Conservation (phyloP, 75 land plant species). For the Isoetes taiwanensis region DNA sequence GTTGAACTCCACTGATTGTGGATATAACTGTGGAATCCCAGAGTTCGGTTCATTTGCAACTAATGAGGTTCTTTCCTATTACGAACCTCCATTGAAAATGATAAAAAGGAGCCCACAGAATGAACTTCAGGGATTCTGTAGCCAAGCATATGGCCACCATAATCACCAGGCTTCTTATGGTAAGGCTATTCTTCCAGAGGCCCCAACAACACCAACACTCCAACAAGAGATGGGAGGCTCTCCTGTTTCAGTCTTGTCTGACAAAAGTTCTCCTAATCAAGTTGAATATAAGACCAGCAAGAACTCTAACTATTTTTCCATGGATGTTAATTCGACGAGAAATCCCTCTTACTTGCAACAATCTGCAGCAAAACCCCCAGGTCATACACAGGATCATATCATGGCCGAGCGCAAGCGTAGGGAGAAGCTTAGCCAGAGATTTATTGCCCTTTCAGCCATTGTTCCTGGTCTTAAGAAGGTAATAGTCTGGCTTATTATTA, state of each 20-base stretch:
- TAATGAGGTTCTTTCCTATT: conserved; percentile 2
- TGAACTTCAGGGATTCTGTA: not conserved
- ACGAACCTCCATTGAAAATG: conserved; percentile 15
- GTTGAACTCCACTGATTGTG: too few relatives aligned
- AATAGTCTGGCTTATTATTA: not conserved
- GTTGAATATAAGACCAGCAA: conserved; percentile 13
- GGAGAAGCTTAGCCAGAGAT: conserved; percentile 85
- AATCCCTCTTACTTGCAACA: not conserved
- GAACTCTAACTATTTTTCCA: not conserved
- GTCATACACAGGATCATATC: conserved; percentile 31
- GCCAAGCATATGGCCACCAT: not conserved
- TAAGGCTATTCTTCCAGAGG: not conserved
- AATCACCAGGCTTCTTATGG: not conserved
- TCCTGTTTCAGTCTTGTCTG: conserved; percentile 11
- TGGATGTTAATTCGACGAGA: not conserved
- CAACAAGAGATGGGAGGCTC: conserved; percentile 15
- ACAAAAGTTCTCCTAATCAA: too few relatives aligned
- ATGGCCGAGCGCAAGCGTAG: conserved; percentile 78
- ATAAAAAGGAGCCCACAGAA: too few relatives aligned
- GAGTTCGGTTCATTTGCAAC: not conserved
- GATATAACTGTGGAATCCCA: not conserved
- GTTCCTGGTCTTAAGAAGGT: conserved; percentile 62
- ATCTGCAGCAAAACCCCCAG: conserved; percentile 7
- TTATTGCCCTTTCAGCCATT: conserved; percentile 76
- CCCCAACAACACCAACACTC: conserved; percentile 10